phyloP scores from a whole-genome alignment of 176 grass and related monocot genomes.

The Carex littledalei region DNA sequence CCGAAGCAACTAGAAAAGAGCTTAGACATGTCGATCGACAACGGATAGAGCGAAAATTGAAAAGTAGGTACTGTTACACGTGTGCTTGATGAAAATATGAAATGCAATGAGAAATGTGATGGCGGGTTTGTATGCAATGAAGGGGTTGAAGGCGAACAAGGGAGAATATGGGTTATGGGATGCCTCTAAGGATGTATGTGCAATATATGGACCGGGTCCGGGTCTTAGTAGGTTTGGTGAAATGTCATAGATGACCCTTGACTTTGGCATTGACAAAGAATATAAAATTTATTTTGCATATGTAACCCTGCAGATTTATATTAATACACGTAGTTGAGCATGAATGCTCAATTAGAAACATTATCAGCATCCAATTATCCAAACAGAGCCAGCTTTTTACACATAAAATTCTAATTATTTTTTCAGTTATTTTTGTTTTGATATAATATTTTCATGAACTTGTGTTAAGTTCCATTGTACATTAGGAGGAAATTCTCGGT shows the following conservation, averaged over 20 bases:
- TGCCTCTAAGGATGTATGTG: slow-evolving; percentile 34
- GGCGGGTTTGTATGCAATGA: neutral
- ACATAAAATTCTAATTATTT: neutral
- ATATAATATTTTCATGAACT: neutral
- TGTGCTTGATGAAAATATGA: neutral
- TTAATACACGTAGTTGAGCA: neutral
- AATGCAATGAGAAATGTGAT: neutral
- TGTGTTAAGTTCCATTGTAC: neutral
- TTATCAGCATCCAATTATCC: neutral
- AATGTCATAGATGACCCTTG: slow-evolving; percentile 4
- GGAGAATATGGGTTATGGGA: slow-evolving; percentile 17
- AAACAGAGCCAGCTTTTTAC: neutral
- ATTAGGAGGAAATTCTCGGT: neutral
- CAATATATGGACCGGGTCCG: slow-evolving; percentile 21
- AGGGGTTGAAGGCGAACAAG: slow-evolving; percentile 10
- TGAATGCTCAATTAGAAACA: neutral
- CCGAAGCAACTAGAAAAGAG: slow-evolving; percentile 57
- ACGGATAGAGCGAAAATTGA: neutral
- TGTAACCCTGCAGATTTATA: neutral
- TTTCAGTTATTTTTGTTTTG: neutral
- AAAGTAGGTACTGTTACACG: slow-evolving; percentile 3
- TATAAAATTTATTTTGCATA: neutral
- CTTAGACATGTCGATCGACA: slow-evolving; percentile 33
- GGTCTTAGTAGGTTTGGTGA: slow-evolving; percentile 24
- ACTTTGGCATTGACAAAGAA: slow-evolving; percentile 8